These are phyloP conservation scores for Lipomyces starkeyi DNA, from an alignment of 805 yeast species.

Conservation along the genomic window DNA sequence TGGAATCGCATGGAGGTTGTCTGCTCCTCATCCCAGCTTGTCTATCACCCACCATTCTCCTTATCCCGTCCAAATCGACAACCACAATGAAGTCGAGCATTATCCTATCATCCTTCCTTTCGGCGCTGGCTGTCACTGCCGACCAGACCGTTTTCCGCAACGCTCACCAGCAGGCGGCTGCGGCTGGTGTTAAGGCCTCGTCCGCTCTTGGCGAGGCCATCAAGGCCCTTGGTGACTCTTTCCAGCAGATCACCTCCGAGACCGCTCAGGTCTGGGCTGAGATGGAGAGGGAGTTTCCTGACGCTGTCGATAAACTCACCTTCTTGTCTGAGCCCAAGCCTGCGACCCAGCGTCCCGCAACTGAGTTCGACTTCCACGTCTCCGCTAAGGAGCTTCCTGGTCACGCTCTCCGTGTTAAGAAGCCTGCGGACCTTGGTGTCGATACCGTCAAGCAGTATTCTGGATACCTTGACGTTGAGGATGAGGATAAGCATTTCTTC, in stretches of 20 bases:
- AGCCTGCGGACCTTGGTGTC: slow-evolving; percentile 73
- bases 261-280: slow-evolving; percentile 39
- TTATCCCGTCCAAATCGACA: background rate
- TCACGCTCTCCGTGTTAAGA: slow-evolving; percentile 66
- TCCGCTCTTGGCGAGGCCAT: slow-evolving; percentile 33
- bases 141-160: slow-evolving; percentile 11
- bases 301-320: slow-evolving; percentile 34
- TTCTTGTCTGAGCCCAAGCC: slow-evolving; percentile 38
- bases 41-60: background rate
- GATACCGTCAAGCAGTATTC: slow-evolving; percentile 80
- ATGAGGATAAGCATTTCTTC: slow-evolving; percentile 87
- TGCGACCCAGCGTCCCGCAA: slow-evolving; percentile 41
- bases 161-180: background rate
- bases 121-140: slow-evolving; percentile 27
- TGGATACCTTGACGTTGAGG: slow-evolving; percentile 75
- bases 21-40: background rate
- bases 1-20: background rate
- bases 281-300: slow-evolving; percentile 39
- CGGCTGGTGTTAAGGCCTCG: slow-evolving; percentile 26
- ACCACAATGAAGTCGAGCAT: slow-evolving; percentile 27
- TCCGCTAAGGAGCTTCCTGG: slow-evolving; percentile 50
- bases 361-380: slow-evolving; percentile 51
- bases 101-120: slow-evolving; percentile 26
- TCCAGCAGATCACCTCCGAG: slow-evolving; percentile 31
- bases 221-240: slow-evolving; percentile 31